phyloP scores from a whole-genome alignment of 768 basidiomycete genomes.

The Tricholoma sp. region DNA sequence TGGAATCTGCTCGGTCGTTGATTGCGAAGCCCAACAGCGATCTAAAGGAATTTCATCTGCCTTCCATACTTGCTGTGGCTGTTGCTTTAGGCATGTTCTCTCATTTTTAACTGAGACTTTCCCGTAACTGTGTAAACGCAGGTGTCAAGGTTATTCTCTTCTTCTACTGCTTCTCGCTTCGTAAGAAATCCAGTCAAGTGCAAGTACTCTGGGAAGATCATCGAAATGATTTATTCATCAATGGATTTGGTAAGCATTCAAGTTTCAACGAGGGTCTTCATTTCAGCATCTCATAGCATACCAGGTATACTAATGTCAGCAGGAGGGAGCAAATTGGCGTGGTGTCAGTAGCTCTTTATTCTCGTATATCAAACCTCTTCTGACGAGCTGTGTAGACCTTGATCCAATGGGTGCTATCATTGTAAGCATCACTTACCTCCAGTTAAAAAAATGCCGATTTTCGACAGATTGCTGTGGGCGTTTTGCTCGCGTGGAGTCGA shows the following conservation, averaged over 20 bases:
- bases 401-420: constrained; percentile 78
- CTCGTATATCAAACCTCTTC: constrained; percentile 1
- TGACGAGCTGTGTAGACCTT: constrained; percentile 39
- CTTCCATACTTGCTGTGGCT: constrained; percentile 78
- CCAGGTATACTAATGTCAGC: constrained; percentile 79
- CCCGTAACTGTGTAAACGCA: constrained; percentile 20
- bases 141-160: constrained; percentile 86
- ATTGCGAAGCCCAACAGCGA: constrained; percentile 49
- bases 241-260: constrained; percentile 60
- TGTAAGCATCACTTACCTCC: constrained; percentile 36
- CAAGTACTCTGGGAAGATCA: constrained; percentile 97
- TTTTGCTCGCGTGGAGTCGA: constrained; percentile 71
- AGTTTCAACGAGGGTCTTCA: background rate
- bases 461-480: constrained; percentile 66
- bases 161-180: constrained; percentile 77
- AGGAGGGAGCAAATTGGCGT: constrained; percentile 71
- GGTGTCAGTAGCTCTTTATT: constrained; percentile 56
- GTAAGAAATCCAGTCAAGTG: constrained; percentile 85
- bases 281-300: constrained; percentile 6
- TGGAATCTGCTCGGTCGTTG: constrained; percentile 78
- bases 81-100: constrained; percentile 63
- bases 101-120: background rate
- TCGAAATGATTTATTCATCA: constrained; percentile 87
- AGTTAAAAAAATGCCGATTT: constrained; percentile 5
- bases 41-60: constrained; percentile 65